phyloP scores from a whole-genome alignment of 129 eudicot genomes.

The Mikania micrantha region DNA sequence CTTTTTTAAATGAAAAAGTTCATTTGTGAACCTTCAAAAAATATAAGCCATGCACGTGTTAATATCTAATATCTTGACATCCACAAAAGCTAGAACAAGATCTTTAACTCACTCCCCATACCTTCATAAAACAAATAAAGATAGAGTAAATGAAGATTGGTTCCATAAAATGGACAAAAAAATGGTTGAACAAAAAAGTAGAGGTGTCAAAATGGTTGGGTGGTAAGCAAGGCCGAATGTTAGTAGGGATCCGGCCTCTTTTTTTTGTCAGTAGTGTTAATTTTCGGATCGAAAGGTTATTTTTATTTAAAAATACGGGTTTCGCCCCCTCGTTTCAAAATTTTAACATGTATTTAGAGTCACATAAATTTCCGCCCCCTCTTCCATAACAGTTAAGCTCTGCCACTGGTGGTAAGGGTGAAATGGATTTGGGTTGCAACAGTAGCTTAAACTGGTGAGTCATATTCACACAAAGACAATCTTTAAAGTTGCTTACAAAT shows the following conservation, averaged over 20 bases:
- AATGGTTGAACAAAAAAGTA: not conserved
- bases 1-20: not conserved
- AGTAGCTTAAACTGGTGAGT: not conserved
- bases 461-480: not conserved
- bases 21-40: not conserved
- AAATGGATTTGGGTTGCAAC: not conserved
- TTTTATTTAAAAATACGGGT: too few relatives aligned
- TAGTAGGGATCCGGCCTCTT: too few relatives aligned
- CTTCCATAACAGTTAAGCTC: too few relatives aligned
- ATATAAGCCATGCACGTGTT: not conserved
- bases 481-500: not conserved
- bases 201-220: not conserved
- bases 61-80: not conserved
- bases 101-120: conserved; percentile 54
- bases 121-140: conserved; percentile 32
- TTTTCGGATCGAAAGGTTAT: too few relatives aligned
- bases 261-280: too few relatives aligned
- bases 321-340: too few relatives aligned
- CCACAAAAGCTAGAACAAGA: not conserved
- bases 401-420: too few relatives aligned
- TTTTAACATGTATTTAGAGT: too few relatives aligned
- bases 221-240: too few relatives aligned
- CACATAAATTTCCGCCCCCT: too few relatives aligned
- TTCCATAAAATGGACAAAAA: not conserved
- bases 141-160: not conserved